Conservation (phyloP, 345 rosid genomes). For the Schrenkiella parvula region DNA sequence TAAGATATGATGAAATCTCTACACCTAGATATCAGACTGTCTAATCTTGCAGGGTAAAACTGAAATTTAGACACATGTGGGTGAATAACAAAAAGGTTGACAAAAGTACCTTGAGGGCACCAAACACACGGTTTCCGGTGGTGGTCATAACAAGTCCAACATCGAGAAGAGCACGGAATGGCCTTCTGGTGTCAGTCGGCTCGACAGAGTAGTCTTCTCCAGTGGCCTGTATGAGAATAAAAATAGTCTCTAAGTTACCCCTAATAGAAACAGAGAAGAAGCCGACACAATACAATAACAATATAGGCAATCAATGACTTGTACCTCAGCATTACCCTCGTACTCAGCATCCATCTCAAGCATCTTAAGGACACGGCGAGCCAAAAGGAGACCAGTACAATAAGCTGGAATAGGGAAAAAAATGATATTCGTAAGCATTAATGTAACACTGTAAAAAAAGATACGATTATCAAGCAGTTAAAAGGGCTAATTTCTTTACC, state of each 20-base stretch:
- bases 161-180: conserved; percentile 32
- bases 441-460: not conserved
- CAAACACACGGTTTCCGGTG: conserved; percentile 28
- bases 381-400: conserved; percentile 26
- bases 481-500: not conserved
- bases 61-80: not conserved
- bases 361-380: conserved; percentile 27
- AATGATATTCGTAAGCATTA: not conserved
- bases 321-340: conserved; percentile 20
- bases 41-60: not conserved
- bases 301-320: not conserved
- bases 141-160: conserved; percentile 27
- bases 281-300: not conserved
- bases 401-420: not conserved
- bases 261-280: not conserved
- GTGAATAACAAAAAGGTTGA: not conserved
- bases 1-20: not conserved
- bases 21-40: not conserved
- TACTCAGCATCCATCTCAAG: conserved; percentile 29
- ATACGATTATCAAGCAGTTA: not conserved
- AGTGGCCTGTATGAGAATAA: conserved; percentile 42
- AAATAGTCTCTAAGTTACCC: not conserved
- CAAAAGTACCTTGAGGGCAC: conserved; percentile 26
- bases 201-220: conserved; percentile 92
- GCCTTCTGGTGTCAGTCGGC: conserved; percentile 35